These are phyloP conservation scores for Cerioporus squamosus DNA, from an alignment of 1,284 basidiomycete species.

Conservation along the genomic window DNA sequence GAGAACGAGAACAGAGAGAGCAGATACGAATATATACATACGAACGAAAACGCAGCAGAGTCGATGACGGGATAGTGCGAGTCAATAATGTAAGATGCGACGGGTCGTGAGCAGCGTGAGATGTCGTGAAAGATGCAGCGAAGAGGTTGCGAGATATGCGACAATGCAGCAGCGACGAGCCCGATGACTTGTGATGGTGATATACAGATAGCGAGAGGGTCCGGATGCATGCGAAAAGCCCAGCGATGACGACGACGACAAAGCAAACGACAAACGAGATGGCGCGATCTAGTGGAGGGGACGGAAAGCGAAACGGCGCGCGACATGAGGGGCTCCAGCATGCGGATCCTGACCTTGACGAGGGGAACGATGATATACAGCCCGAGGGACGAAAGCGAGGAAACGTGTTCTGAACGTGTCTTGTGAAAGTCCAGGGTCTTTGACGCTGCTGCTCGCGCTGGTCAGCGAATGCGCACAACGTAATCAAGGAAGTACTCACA, in stretches of 20 bases:
- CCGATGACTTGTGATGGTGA: slow-evolving; percentile 1
- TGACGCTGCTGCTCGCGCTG: not conserved
- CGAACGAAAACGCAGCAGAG: slow-evolving; percentile 5
- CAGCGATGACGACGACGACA: slow-evolving; percentile 14
- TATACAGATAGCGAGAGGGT: slow-evolving; percentile 7
- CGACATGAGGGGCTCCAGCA: not conserved
- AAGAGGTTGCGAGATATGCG: slow-evolving; percentile 9
- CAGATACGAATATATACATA: slow-evolving; percentile 10
- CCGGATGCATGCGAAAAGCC: slow-evolving; percentile 6
- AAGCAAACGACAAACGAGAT: not conserved
- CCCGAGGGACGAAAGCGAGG: not conserved
- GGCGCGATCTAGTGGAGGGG: not conserved
- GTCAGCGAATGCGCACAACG: not conserved
- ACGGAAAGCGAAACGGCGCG: not conserved
- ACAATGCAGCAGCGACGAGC: slow-evolving; percentile 9
- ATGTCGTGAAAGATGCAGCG: slow-evolving; percentile 18
- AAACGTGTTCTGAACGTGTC: not conserved
- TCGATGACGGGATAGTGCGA: slow-evolving; percentile 5
- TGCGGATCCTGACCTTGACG: slow-evolving; percentile 3
- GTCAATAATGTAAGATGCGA: slow-evolving; percentile 17
- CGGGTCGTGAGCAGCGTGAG: slow-evolving; percentile 11
- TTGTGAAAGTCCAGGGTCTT: no score
- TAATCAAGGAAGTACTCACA: not conserved
- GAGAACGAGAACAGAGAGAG: not conserved
- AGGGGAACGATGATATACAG: not conserved